phyloP scores from a whole-genome alignment of 2,329 filamentous ascomycete species.

The Aspergillus sp. region DNA sequence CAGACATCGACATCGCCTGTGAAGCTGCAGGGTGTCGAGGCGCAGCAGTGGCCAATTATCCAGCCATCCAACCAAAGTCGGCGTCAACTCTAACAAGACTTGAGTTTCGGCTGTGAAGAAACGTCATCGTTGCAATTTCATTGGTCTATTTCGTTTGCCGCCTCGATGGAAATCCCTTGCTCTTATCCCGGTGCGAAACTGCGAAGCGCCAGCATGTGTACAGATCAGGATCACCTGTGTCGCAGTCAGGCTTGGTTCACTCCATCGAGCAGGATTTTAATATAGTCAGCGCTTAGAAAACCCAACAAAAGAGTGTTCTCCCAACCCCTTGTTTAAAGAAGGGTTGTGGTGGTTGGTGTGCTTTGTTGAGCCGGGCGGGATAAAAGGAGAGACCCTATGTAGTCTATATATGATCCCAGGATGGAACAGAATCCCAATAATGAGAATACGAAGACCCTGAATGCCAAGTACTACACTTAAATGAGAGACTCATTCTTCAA shows the following conservation, averaged over 20 bases:
- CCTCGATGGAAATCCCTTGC: neutral
- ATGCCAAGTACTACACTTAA: too few species aligned
- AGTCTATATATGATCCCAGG: neutral
- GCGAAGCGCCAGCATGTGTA: too few species aligned
- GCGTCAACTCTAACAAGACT: neutral
- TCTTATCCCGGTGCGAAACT: neutral
- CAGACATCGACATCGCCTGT: too few species aligned
- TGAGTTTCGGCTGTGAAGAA: neutral
- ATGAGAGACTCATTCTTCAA: neutral
- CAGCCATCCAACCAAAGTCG: neutral
- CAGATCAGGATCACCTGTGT: neutral
- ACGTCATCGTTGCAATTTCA: neutral
- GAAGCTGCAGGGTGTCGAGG: neutral
- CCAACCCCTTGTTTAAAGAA: neutral
- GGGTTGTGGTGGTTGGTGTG: neutral
- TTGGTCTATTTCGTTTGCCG: neutral
- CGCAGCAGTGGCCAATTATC: neutral
- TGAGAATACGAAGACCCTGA: neutral
- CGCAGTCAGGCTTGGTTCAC: neutral
- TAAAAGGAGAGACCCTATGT: neutral
- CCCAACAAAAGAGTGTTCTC: neutral
- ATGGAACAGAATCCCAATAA: neutral
- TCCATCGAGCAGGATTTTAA: neutral
- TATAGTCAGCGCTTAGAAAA: constrained; percentile 7
- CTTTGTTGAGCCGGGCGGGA: neutral